These are phyloP conservation scores for Plasmodium malariae DNA, from an alignment of 169 alveolate genomes.

Conservation along the genomic window DNA sequence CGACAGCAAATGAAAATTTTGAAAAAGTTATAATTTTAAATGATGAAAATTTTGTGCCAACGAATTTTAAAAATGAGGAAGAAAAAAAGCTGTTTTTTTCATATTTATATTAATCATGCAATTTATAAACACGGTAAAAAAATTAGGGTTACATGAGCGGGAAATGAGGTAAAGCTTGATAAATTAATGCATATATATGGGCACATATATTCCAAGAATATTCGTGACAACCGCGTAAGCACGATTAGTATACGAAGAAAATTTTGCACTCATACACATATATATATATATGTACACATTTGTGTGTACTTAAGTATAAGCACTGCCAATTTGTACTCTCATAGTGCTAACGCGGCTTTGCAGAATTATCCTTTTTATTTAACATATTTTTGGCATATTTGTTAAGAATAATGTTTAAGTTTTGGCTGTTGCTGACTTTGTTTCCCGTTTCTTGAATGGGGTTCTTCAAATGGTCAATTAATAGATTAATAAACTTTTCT, in stretches of 20 bases:
- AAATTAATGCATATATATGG: neutral
- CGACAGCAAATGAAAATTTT: constrained; percentile 25
- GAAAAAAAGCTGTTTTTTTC: constrained; percentile 48
- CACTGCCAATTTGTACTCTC: neutral
- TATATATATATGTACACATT: neutral
- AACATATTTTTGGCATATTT: constrained; percentile 52
- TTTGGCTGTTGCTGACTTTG: constrained; percentile 17
- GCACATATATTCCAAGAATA: no score
- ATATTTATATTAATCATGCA: constrained; percentile 28
- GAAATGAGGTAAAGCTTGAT: no score
- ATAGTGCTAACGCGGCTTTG: neutral
- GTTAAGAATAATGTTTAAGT: constrained; percentile 30
- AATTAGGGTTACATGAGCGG: neutral
- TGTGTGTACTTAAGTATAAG: neutral
- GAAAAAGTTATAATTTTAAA: constrained; percentile 26
- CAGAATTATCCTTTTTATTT: constrained; percentile 2
- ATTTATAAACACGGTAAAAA: neutral
- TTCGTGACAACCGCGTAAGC: no score
- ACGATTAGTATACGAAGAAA: no score
- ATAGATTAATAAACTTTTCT: constrained; percentile 59
- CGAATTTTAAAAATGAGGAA: constrained; percentile 47
- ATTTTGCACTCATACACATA: neutral
- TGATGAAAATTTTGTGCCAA: constrained; percentile 53
- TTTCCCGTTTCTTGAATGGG: constrained; percentile 33
- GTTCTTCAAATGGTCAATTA: constrained; percentile 56